These are phyloP conservation scores for Emydomyces testavorans DNA, from an alignment of 2,329 filamentous ascomycete genomes.

Conservation along the genomic window DNA sequence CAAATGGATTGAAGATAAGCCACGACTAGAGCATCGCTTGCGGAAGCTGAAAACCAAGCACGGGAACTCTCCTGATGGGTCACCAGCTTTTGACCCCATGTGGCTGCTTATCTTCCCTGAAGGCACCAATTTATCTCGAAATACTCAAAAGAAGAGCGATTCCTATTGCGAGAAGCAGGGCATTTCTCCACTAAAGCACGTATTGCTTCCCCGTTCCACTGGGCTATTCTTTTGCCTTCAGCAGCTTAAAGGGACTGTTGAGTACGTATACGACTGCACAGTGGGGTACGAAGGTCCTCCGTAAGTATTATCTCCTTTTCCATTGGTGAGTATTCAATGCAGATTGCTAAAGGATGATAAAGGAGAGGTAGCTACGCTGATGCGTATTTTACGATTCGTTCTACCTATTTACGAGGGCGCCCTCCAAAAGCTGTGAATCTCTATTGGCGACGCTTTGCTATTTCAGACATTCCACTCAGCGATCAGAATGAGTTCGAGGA, in stretches of 20 bases:
- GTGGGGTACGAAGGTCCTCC: constrained; percentile 90
- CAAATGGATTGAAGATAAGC: constrained; percentile 52
- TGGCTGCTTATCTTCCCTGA: constrained; percentile 57
- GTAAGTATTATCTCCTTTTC: constrained; percentile 45
- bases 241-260: constrained; percentile 47
- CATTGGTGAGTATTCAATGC: constrained; percentile 4
- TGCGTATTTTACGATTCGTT: constrained; percentile 72
- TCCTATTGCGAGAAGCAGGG: constrained; percentile 48
- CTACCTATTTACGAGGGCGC: constrained; percentile 78
- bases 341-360: not conserved
- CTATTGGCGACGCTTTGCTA: constrained; percentile 78
- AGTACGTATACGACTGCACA: constrained; percentile 65
- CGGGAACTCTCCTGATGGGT: constrained; percentile 39
- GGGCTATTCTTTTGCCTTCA: constrained; percentile 52
- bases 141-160: constrained; percentile 46
- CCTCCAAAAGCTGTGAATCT: constrained; percentile 94
- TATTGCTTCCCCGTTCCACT: constrained; percentile 50
- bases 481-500: constrained; percentile 62
- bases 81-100: constrained; percentile 47
- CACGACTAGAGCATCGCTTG: constrained; percentile 47
- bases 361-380: constrained; percentile 78
- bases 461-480: constrained; percentile 70
- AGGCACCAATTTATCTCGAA: constrained; percentile 49
- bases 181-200: constrained; percentile 47
- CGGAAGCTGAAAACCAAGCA: constrained; percentile 43